Evolutionary conservation across 1,284 basidiomycete species (phyloP).

Genomic region (Trichosporon sp.): DNA sequence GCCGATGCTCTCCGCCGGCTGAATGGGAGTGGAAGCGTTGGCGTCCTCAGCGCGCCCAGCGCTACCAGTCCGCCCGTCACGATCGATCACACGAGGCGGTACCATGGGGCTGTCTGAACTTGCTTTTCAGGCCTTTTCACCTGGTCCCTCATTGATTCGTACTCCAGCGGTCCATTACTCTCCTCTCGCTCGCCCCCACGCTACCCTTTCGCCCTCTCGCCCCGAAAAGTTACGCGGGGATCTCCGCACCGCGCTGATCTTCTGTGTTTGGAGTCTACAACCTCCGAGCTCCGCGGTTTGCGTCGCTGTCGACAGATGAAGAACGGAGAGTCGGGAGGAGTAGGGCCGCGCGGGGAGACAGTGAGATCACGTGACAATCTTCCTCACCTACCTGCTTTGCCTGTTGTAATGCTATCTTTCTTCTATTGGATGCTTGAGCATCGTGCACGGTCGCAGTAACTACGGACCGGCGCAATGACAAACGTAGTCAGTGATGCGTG

Average conservation of each 20-base stretch:
- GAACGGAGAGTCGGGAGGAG: neutral
- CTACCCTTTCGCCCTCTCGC: neutral
- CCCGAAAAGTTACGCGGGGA: neutral
- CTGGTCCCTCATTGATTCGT: too few species aligned
- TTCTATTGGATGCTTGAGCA: neutral
- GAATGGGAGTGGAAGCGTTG: neutral
- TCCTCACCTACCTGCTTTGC: too few species aligned
- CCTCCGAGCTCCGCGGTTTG: neutral
- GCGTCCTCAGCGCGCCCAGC: neutral
- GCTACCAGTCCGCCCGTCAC: constrained; percentile 1
- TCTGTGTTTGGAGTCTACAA: neutral
- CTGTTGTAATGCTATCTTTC: neutral
- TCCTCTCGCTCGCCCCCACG: neutral
- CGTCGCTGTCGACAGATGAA: neutral
- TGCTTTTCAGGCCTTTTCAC: too few species aligned
- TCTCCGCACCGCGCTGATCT: neutral
- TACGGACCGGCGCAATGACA: too few species aligned
- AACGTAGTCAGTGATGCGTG: neutral
- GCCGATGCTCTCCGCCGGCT: neutral
- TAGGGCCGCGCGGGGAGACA: neutral
- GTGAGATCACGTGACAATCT: neutral
- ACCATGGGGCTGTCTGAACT: neutral
- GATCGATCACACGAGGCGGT: neutral
- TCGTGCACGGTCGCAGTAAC: neutral
- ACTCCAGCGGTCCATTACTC: too few species aligned